phyloP scores from a whole-genome alignment of 768 basidiomycete species.

The Calocera viscosa region DNA sequence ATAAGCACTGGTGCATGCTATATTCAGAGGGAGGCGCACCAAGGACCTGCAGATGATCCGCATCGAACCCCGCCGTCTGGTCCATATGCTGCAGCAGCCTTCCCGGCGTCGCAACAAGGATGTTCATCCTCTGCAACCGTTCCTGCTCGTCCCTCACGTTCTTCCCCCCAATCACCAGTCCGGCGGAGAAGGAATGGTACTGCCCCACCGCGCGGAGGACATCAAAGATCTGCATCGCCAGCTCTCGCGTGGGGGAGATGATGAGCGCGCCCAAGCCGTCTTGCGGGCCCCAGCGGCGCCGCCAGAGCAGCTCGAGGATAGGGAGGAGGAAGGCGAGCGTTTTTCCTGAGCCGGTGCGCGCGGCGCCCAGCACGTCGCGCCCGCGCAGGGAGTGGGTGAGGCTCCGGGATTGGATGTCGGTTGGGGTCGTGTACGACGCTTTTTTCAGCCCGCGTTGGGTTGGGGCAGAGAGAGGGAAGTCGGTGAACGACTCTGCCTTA shows the following conservation, averaged over 20 bases:
- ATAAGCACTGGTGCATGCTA: slow-evolving; percentile 9
- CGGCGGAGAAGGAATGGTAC: slow-evolving; percentile 84
- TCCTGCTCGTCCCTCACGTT: slow-evolving; percentile 86
- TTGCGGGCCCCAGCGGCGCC: slow-evolving; percentile 56
- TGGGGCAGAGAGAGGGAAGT: slow-evolving; percentile 15
- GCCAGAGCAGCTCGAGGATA: slow-evolving; percentile 49
- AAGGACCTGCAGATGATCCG: slow-evolving; percentile 78
- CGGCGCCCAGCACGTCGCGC: slow-evolving; percentile 55
- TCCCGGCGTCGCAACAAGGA: slow-evolving; percentile 95
- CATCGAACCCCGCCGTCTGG: slow-evolving; percentile 90
- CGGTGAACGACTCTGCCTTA: background rate
- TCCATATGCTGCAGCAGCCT: slow-evolving; percentile 95
- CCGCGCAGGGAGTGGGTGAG: slow-evolving; percentile 50
- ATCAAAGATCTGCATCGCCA: slow-evolving; percentile 96
- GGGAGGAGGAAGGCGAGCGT: slow-evolving; percentile 63
- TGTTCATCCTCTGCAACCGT: slow-evolving; percentile 85
- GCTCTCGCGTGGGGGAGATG: slow-evolving; percentile 85
- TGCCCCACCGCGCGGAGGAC: slow-evolving; percentile 87
- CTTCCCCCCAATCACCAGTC: slow-evolving; percentile 92
- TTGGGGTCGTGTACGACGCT: slow-evolving; percentile 74
- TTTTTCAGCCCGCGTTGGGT: slow-evolving; percentile 57
- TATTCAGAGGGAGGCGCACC: slow-evolving; percentile 37
- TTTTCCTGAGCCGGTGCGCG: slow-evolving; percentile 61
- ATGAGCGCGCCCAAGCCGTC: slow-evolving; percentile 78
- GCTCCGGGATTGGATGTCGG: slow-evolving; percentile 57